Conservation (phyloP, 495 filamentous ascomycete genomes). For the Daldinia loculata region DNA sequence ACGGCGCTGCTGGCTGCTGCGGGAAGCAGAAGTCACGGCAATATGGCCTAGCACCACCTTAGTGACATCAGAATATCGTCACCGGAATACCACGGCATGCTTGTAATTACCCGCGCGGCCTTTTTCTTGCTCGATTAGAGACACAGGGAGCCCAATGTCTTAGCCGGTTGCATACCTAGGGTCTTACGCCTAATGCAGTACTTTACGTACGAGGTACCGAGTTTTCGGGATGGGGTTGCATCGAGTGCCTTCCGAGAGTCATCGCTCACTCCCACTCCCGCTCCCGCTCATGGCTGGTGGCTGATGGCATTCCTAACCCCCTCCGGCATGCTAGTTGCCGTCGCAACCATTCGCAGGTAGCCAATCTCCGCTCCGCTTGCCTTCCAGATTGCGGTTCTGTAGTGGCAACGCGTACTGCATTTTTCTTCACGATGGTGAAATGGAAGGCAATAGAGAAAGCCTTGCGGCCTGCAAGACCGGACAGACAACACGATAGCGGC, state of each 20-base stretch:
- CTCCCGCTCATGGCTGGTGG: constrained; percentile 4
- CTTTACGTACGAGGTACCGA: constrained; percentile 37
- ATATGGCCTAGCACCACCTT: constrained; percentile 16
- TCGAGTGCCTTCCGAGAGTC: constrained; percentile 32
- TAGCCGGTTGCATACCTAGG: constrained; percentile 17
- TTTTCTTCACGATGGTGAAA: constrained; percentile 2
- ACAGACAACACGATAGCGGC: constrained; percentile 7
- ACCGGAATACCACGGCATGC: constrained; percentile 30
- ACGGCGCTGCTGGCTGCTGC: constrained; percentile 17
- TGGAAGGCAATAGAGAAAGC: neutral
- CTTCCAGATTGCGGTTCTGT: constrained; percentile 6
- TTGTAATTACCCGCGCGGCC: constrained; percentile 35
- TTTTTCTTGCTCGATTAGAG: constrained; percentile 10
- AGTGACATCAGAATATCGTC: constrained; percentile 26
- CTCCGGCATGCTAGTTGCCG: constrained; percentile 32
- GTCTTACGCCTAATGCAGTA: constrained; percentile 30
- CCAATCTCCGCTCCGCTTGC: constrained; percentile 28
- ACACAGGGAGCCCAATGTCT: constrained; percentile 18
- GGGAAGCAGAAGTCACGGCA: constrained; percentile 14
- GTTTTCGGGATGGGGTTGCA: constrained; percentile 34
- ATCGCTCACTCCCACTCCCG: constrained; percentile 18
- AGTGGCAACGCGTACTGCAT: constrained; percentile 1
- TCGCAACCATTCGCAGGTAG: constrained; percentile 13
- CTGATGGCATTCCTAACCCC: constrained; percentile 6
- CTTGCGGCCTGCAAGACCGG: constrained; percentile 15